Evolutionary conservation across 371 early-diverging fungal species (phyloP).

Genomic region (Mortierella sp.): DNA sequence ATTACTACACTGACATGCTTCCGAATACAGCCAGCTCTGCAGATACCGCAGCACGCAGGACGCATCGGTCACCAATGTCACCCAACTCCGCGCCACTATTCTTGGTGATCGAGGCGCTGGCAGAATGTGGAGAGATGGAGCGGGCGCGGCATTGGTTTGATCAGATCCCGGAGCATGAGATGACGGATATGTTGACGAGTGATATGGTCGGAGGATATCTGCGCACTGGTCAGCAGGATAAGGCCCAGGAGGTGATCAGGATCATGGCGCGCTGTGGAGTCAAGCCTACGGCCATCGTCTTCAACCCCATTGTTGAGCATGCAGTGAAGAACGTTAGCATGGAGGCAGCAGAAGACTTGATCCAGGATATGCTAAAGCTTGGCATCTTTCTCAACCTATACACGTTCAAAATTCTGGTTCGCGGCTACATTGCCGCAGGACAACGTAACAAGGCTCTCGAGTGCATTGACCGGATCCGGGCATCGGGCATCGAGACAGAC

Average conservation of each 20-base stretch:
- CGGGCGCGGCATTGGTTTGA: conserved; percentile 46
- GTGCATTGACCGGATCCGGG: conserved; percentile 27
- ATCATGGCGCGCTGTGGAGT: conserved; percentile 50
- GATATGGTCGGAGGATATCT: conserved; percentile 49
- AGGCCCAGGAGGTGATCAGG: conserved; percentile 50
- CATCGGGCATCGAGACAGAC: conserved; percentile 40
- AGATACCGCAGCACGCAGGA: conserved; percentile 7
- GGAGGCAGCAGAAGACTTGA: conserved; percentile 40
- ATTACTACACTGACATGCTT: conserved; percentile 34
- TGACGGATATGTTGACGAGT: conserved; percentile 46
- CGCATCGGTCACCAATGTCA: conserved; percentile 41
- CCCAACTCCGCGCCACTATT: conserved; percentile 40
- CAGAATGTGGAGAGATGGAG: conserved; percentile 51
- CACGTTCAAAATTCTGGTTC: conserved; percentile 42
- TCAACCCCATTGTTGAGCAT: conserved; percentile 47
- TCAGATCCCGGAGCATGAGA: conserved; percentile 32
- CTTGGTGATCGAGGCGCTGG: conserved; percentile 40
- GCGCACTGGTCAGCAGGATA: conserved; percentile 25
- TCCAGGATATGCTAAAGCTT: conserved; percentile 29
- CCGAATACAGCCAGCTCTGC: neutral
- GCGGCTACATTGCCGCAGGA: conserved; percentile 35
- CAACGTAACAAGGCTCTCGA: conserved; percentile 32
- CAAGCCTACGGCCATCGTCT: conserved; percentile 49
- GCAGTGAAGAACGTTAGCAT: conserved; percentile 27
- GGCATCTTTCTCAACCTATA: conserved; percentile 35